Percentiles rank a stretch among this genome's conserved stretches.
Evolutionary conservation across 768 basidiomycete species (phyloP).

Genomic region (Clavulina sp.): DNA sequence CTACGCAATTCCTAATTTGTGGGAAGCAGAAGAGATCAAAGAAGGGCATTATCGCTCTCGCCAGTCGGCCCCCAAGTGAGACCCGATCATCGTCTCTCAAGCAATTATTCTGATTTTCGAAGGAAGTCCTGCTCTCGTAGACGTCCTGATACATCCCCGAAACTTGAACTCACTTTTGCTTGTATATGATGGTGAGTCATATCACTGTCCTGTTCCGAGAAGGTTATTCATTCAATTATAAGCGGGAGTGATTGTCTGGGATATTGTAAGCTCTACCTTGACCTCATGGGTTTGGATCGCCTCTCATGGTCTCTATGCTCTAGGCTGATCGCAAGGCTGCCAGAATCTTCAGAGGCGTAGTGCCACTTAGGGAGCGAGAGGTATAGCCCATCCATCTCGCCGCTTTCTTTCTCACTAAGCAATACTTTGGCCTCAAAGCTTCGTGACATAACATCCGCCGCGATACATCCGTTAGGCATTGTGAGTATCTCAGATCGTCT

Average conservation of each 20-base stretch:
- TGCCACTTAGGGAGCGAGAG: not conserved
- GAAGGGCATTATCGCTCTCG: conserved; percentile 23
- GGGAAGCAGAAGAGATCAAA: conserved; percentile 53
- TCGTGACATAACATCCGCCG: conserved; percentile 46
- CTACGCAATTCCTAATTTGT: conserved; percentile 57
- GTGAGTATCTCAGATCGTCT: conserved; percentile 4
- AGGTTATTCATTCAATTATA: conserved; percentile 1
- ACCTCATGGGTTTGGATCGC: not conserved
- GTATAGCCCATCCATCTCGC: not conserved
- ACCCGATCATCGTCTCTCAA: not conserved
- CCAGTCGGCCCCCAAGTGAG: conserved; percentile 22
- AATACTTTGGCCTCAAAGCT: too few relatives aligned
- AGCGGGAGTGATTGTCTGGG: conserved; percentile 45
- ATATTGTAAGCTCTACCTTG: conserved; percentile 28
- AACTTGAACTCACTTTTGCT: conserved; percentile 56
- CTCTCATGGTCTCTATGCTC: not conserved
- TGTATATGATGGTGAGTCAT: conserved; percentile 47
- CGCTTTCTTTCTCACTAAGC: not conserved
- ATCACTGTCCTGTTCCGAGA: not conserved
- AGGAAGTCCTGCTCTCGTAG: conserved; percentile 35
- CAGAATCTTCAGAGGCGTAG: not conserved
- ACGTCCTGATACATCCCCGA: conserved; percentile 49
- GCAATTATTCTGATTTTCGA: conserved; percentile 3
- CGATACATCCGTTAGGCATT: conserved; percentile 53
- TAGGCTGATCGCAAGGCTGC: not conserved